Conservation (phyloP, 2,329 filamentous ascomycete species). For the Erysiphe neolycopersici region DNA sequence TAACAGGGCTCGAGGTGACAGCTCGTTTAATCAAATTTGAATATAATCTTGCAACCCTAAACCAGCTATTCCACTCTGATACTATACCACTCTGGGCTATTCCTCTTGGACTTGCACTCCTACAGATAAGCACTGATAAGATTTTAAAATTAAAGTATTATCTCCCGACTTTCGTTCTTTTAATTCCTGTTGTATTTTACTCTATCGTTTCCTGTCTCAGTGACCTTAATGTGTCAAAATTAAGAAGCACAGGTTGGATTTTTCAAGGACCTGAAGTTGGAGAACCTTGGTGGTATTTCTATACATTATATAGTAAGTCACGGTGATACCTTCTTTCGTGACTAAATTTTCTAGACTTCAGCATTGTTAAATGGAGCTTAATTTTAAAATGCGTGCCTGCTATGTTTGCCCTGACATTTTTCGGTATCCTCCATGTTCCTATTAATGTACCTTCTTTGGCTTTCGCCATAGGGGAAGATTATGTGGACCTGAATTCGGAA, state of each 20-base stretch:
- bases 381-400: constrained; percentile 66
- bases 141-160: constrained; percentile 62
- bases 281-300: constrained; percentile 96
- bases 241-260: constrained; percentile 64
- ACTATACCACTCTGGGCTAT: constrained; percentile 63
- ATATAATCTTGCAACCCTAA: constrained; percentile 52
- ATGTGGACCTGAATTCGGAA: constrained; percentile 73
- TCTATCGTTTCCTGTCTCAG: constrained; percentile 45
- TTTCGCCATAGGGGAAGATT: constrained; percentile 73
- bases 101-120: constrained; percentile 48
- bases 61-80: constrained; percentile 43
- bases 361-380: constrained; percentile 58
- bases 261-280: constrained; percentile 60
- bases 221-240: constrained; percentile 32
- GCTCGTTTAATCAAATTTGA: constrained; percentile 63
- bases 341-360: constrained; percentile 31
- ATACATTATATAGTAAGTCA: constrained; percentile 64
- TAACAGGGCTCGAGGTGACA: constrained; percentile 82
- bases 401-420: constrained; percentile 93
- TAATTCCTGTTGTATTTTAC: constrained; percentile 53
- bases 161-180: constrained; percentile 62
- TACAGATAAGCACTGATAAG: constrained; percentile 51
- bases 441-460: constrained; percentile 93
- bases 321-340: constrained; percentile 5
- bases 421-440: constrained; percentile 85